phyloP scores from a whole-genome alignment of 2,329 filamentous ascomycete genomes.

The Neonectria punicea region DNA sequence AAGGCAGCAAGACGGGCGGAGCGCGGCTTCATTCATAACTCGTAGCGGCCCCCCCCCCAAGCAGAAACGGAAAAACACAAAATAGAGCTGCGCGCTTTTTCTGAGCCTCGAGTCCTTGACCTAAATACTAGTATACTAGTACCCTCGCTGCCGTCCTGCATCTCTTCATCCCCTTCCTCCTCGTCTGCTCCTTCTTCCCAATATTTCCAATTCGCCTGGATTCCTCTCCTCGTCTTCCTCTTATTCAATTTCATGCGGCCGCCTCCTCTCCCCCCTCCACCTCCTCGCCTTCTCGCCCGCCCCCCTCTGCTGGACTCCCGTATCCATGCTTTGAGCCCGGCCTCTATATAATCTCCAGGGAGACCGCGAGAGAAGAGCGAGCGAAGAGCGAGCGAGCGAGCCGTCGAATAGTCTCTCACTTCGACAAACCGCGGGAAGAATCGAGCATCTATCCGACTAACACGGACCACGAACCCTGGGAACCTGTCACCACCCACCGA shows the following conservation, averaged over 20 bases:
- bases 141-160: background rate
- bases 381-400: slow-evolving; percentile 5
- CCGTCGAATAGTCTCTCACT: background rate
- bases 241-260: slow-evolving; percentile 36
- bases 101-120: slow-evolving; percentile 8
- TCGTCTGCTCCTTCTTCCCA: slow-evolving; percentile 9
- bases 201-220: slow-evolving; percentile 13
- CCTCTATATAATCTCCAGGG: slow-evolving; percentile 17
- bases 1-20: slow-evolving; percentile 22
- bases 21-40: slow-evolving; percentile 42
- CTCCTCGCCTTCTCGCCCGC: slow-evolving; percentile 32
- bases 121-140: background rate
- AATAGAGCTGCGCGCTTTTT: slow-evolving; percentile 45
- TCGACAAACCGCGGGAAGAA: background rate
- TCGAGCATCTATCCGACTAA: slow-evolving; percentile 11
- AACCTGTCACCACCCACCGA: background rate
- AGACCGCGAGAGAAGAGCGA: slow-evolving; percentile 14
- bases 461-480: background rate
- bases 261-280: slow-evolving; percentile 27
- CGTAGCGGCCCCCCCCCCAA: slow-evolving; percentile 34
- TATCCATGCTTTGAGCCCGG: slow-evolving; percentile 23
- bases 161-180: slow-evolving; percentile 20
- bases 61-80: slow-evolving; percentile 32
- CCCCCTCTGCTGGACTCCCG: slow-evolving; percentile 17
- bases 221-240: slow-evolving; percentile 14